These are phyloP conservation scores for Wallacemonas rigidus DNA, from an alignment of 208 protist species.

Conservation along the genomic window DNA sequence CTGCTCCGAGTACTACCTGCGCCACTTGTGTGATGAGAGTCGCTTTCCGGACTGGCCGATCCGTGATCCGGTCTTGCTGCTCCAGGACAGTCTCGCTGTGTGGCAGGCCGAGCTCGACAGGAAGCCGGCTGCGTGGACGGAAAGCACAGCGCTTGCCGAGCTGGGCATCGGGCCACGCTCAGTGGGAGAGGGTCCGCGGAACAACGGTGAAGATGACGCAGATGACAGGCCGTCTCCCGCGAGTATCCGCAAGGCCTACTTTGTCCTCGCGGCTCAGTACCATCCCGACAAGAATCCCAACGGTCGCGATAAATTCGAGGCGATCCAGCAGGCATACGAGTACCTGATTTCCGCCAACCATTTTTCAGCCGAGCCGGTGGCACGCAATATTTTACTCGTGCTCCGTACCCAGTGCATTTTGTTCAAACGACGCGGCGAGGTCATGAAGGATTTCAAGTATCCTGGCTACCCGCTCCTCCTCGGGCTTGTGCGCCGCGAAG, in stretches of 20 bases:
- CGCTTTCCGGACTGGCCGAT: constrained; percentile 94
- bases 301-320: constrained; percentile 92
- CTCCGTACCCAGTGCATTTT: constrained; percentile 93
- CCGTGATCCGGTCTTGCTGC: constrained; percentile 75
- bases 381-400: constrained; percentile 69
- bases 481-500: constrained; percentile 74
- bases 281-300: constrained; percentile 98
- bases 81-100: constrained; percentile 83
- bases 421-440: constrained; percentile 78
- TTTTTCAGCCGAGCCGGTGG: constrained; percentile 38
- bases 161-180: constrained; percentile 53
- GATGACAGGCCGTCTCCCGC: constrained; percentile 29
- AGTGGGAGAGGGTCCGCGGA: too few species aligned
- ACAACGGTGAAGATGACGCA: too few species aligned
- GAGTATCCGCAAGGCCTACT: constrained; percentile 93
- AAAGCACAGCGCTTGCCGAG: constrained; percentile 61
- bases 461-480: constrained; percentile 93
- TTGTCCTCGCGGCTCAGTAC: constrained; percentile 89
- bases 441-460: constrained; percentile 93
- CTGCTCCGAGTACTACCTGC: constrained; percentile 94
- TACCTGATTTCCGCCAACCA: constrained; percentile 49
- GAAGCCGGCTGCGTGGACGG: constrained; percentile 70
- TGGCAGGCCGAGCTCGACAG: constrained; percentile 91
- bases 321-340: constrained; percentile 90
- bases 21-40: constrained; percentile 91